These are phyloP conservation scores for Aurinia saxatilis DNA, from an alignment of 345 rosid species.

Conservation along the genomic window DNA sequence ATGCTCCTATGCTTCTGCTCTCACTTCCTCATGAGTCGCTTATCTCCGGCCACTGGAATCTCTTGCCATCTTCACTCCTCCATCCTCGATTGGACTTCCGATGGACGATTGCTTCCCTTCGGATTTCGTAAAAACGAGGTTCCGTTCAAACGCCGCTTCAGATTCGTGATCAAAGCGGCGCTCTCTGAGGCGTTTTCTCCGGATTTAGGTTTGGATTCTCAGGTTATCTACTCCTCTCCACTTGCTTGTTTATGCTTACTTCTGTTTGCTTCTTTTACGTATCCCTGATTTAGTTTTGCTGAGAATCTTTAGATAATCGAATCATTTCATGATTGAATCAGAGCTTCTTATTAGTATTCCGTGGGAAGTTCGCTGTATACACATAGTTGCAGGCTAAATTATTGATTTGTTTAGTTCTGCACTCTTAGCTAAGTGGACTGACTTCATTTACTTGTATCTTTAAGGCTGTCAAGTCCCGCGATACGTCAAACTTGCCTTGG, in stretches of 20 bases:
- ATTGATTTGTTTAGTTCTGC: too few relatives aligned
- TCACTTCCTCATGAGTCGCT: conserved; percentile 36
- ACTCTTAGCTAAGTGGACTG: too few relatives aligned
- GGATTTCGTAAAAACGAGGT: conserved; percentile 31
- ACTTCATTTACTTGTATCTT: conserved; percentile 27
- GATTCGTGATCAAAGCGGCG: conserved; percentile 52
- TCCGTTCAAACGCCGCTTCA: conserved; percentile 31
- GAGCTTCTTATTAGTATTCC: background rate
- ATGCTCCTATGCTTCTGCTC: conserved; percentile 50
- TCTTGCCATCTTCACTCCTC: conserved; percentile 26
- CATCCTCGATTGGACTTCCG: conserved; percentile 24
- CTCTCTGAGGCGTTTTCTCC: conserved; percentile 50
- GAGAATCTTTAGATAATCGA: background rate
- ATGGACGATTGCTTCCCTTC: conserved; percentile 23
- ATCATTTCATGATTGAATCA: background rate
- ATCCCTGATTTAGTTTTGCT: too few relatives aligned
- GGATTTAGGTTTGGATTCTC: conserved; percentile 63
- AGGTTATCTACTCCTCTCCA: conserved; percentile 47
- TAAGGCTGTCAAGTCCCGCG: conserved; percentile 46
- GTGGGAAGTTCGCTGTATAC: background rate
- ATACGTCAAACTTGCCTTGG: conserved; percentile 69
- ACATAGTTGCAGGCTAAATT: background rate
- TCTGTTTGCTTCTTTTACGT: too few relatives aligned
- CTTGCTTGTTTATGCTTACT: too few relatives aligned
- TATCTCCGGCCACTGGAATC: conserved; percentile 46